Base-by-base conservation (phyloP, 1,139 yeast species). In the Pichia sp. region DNA sequence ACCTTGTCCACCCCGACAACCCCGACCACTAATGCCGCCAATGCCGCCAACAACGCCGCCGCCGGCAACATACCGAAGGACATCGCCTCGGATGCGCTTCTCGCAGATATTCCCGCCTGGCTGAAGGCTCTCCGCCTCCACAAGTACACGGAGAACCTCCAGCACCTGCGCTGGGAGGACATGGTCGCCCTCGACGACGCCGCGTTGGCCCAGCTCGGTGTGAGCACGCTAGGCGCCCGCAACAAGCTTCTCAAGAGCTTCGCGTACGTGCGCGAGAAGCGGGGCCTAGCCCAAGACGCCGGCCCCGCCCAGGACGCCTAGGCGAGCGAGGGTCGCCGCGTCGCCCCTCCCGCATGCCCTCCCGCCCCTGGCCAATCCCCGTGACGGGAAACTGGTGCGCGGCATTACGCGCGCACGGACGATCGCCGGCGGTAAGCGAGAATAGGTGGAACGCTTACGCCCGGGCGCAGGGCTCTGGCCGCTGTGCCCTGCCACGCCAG, bases 191-290 rank as follows among this genome's bases (percentile, higher is more conserved):
- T 88, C 61, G 77, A 76, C 58, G 97, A 92, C 65, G 79, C 72
- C 3, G 81, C 82, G 55, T 76, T 95, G 64, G 92, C 86, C 62
- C 77, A 77, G 4, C 78, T 84, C 57, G 99, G 99, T 5, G 97
- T 93, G 49, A 81, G 84, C 61, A 98, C 99, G 0, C 78, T 93
- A 61, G 99, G 99, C 7, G 99, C 99, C 0, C 78, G 99, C 61
- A 81, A 97, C 58, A 93, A 93, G 71, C 78, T 93, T 68, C 74
- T 93, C 64, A 93, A 95, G 73, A 95, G 96, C 43, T 93, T 93
- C 74, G 90, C 85, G 59, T 85, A 85, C 55, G 95, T 92, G 49
- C 82, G 80, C 64, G 83, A 77, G 40, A 36, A 42, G 11, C 41
- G 47, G 11, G 50, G 54, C 26, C 43, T 47, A 11, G 26, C n/a